Conservation (phyloP, 2,329 filamentous ascomycete species). For the Diplocarpon rosae region DNA sequence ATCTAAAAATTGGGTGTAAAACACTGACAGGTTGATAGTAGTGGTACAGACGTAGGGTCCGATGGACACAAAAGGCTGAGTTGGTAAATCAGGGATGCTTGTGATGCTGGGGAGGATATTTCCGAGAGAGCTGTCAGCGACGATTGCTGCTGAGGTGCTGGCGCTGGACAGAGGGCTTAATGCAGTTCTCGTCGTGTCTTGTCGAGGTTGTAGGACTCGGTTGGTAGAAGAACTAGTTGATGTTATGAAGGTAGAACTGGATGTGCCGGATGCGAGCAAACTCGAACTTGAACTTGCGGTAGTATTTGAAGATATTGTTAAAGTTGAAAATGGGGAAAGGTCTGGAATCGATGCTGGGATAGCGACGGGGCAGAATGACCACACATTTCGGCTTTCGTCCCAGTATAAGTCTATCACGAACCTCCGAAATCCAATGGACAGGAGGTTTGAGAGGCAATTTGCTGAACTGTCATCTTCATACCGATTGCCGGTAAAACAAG, state of each 20-base stretch:
- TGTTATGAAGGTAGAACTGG: background rate
- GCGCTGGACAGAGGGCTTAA: background rate
- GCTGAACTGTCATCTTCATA: slow-evolving; percentile 40
- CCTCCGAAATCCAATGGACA: slow-evolving; percentile 46
- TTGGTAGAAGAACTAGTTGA: background rate
- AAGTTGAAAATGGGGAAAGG: slow-evolving; percentile 13
- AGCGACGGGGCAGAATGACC: slow-evolving; percentile 50
- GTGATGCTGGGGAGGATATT: slow-evolving; percentile 12
- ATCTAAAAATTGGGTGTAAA: slow-evolving; percentile 39
- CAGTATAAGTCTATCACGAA: slow-evolving; percentile 53
- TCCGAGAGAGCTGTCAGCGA: slow-evolving; percentile 9
- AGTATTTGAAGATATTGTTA: slow-evolving; percentile 19
- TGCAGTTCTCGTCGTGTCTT: background rate
- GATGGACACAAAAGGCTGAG: slow-evolving; percentile 32
- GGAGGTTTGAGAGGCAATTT: slow-evolving; percentile 50
- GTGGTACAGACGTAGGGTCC: slow-evolving; percentile 46
- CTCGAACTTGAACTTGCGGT: background rate
- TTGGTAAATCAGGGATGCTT: slow-evolving; percentile 9
- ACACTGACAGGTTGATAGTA: slow-evolving; percentile 36
- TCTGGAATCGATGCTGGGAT: slow-evolving; percentile 29
- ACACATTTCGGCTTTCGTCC: slow-evolving; percentile 41
- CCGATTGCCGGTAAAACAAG: slow-evolving; percentile 44
- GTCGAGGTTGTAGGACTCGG: background rate
- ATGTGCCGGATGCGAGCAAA: background rate
- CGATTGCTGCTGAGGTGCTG: background rate